These are phyloP conservation scores for Aspergillus phoenicis DNA, from an alignment of 2,329 filamentous ascomycete genomes.

Conservation along the genomic window DNA sequence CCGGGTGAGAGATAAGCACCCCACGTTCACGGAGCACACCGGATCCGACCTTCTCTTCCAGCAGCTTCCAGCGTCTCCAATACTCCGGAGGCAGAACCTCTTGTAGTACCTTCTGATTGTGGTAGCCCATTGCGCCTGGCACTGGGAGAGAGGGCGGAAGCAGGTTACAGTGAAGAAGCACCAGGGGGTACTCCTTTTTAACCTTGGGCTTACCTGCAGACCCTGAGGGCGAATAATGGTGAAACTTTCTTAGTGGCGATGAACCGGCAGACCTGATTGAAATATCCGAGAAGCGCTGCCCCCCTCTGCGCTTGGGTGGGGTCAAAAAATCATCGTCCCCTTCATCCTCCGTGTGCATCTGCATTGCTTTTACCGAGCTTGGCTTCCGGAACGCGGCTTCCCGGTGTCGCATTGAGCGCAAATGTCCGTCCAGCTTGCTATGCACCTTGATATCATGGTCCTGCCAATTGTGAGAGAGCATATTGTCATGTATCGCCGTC, in stretches of 20 bases:
- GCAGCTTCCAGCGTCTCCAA: slow-evolving; percentile 51
- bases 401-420: slow-evolving; percentile 32
- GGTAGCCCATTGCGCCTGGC: slow-evolving; percentile 36
- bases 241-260: slow-evolving; percentile 36
- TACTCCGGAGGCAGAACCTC: slow-evolving; percentile 53
- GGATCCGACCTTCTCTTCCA: slow-evolving; percentile 57
- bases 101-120: slow-evolving; percentile 49
- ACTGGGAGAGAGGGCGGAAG: slow-evolving; percentile 57
- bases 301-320: slow-evolving; percentile 35
- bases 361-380: slow-evolving; percentile 49
- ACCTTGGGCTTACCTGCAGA: slow-evolving; percentile 35
- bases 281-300: slow-evolving; percentile 32
- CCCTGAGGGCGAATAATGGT: slow-evolving; percentile 37
- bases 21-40: slow-evolving; percentile 60
- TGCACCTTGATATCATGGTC: slow-evolving; percentile 13
- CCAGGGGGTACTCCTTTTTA: slow-evolving; percentile 57
- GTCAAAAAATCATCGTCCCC: slow-evolving; percentile 44
- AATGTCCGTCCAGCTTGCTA: slow-evolving; percentile 23
- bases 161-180: slow-evolving; percentile 63
- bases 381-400: slow-evolving; percentile 47
- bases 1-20: slow-evolving; percentile 64
- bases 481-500: slow-evolving; percentile 24
- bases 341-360: slow-evolving; percentile 48
- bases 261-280: slow-evolving; percentile 37
- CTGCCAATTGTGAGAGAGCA: slow-evolving; percentile 22